phyloP scores from a whole-genome alignment of 164 flowering plant species.

The Annona cherimola region DNA sequence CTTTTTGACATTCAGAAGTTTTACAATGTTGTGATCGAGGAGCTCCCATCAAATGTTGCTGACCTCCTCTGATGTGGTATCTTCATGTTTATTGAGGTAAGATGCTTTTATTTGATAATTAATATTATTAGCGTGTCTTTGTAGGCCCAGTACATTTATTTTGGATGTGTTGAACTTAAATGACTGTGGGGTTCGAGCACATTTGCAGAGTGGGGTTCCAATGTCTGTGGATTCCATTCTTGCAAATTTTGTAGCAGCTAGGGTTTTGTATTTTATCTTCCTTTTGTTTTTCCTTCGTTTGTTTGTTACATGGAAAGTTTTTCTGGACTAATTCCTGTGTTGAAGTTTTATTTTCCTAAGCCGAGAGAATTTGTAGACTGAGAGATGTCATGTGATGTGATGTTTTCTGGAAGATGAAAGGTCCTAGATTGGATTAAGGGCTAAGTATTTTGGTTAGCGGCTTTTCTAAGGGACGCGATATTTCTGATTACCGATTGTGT shows the following conservation, averaged over 20 bases:
- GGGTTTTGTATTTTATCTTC: constrained; percentile 21
- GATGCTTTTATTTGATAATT: constrained; percentile 6
- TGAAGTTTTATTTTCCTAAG: background rate
- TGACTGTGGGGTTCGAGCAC: constrained; percentile 19
- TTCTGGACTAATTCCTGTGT: constrained; percentile 10
- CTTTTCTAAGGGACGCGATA: too few relatives aligned
- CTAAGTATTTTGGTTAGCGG: too few relatives aligned
- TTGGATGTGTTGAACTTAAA: constrained; percentile 11
- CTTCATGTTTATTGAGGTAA: constrained; percentile 15
- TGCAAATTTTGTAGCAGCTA: constrained; percentile 24
- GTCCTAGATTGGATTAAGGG: background rate
- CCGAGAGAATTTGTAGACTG: background rate
- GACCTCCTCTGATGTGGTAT: constrained; percentile 50
- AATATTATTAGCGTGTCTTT: constrained; percentile 5
- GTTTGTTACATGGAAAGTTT: background rate
- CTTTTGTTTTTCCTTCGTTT: background rate
- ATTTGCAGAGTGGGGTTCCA: constrained; percentile 16
- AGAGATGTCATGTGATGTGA: background rate
- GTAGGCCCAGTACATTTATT: constrained; percentile 8
- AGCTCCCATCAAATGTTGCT: constrained; percentile 69
- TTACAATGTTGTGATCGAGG: constrained; percentile 69
- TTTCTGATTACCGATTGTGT: too few relatives aligned
- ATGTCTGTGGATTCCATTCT: constrained; percentile 10
- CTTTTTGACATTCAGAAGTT: constrained; percentile 71
- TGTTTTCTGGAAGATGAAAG: background rate